Conservation (phyloP, 305 asterid species). For the Fraxinus nigra region DNA sequence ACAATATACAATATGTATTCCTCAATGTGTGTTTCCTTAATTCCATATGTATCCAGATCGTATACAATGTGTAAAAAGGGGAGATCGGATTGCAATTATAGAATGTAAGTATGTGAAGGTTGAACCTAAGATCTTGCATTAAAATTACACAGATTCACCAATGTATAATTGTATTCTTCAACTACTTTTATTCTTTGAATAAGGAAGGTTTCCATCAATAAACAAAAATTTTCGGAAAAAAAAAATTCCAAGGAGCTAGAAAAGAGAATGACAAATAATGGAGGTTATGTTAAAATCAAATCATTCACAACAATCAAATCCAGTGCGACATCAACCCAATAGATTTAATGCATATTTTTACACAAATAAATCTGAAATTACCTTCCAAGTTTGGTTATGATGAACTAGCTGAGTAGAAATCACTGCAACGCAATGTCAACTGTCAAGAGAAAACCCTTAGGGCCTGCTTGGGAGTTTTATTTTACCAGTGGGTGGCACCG, state of each 20-base stretch:
- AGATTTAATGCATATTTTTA: neutral
- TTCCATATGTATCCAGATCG: neutral
- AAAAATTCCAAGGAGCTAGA: neutral
- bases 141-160: neutral
- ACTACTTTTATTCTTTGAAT: neutral
- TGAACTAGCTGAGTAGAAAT: neutral
- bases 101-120: neutral
- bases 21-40: neutral
- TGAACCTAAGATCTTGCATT: neutral
- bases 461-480: neutral
- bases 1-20: neutral
- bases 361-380: neutral
- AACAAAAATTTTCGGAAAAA: neutral
- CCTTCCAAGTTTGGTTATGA: neutral
- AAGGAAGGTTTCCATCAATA: neutral
- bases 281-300: neutral
- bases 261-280: neutral
- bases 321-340: neutral
- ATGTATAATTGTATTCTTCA: neutral
- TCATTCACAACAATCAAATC: neutral
- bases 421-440: constrained; percentile 35
- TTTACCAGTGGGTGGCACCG: too few relatives aligned
- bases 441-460: neutral
- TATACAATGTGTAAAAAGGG: neutral
- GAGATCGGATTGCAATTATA: neutral